These are phyloP conservation scores for Musa balbisiana DNA, from an alignment of 202 grass and related monocot genomes.

Conservation along the genomic window DNA sequence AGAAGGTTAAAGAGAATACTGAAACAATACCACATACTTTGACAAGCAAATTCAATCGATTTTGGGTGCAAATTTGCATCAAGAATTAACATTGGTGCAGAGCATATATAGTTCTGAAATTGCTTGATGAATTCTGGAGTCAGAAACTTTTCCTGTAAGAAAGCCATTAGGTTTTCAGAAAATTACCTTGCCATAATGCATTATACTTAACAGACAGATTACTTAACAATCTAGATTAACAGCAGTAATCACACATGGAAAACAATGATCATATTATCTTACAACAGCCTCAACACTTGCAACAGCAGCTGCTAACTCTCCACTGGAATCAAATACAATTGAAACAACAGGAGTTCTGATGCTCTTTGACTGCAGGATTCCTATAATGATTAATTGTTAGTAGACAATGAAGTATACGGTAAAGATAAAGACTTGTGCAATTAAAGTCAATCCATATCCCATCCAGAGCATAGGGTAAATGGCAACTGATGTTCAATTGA, in stretches of 20 bases:
- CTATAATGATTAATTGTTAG: constrained; percentile 32
- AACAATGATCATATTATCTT: constrained; percentile 28
- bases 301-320: constrained; percentile 61
- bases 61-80: constrained; percentile 78
- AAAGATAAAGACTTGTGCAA: neutral
- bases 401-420: constrained; percentile 6
- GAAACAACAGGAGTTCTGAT: constrained; percentile 74
- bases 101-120: constrained; percentile 43
- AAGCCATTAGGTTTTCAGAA: constrained; percentile 11
- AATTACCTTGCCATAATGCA: neutral
- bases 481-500: too few relatives aligned
- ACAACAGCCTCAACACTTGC: constrained; percentile 88
- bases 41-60: constrained; percentile 71
- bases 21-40: constrained; percentile 40
- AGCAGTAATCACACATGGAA: neutral
- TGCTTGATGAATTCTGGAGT: constrained; percentile 59
- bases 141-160: constrained; percentile 64
- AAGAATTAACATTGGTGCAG: constrained; percentile 71
- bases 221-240: neutral
- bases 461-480: neutral
- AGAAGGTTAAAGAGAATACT: constrained; percentile 5
- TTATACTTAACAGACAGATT: neutral
- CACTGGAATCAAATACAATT: constrained; percentile 67
- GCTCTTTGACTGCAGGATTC: constrained; percentile 54
- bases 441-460: neutral